Evolutionary conservation across 2,329 filamentous ascomycete genomes (phyloP), one percentile per base, ranked within the genome.

Genomic region (Penicillium sp.): DNA sequence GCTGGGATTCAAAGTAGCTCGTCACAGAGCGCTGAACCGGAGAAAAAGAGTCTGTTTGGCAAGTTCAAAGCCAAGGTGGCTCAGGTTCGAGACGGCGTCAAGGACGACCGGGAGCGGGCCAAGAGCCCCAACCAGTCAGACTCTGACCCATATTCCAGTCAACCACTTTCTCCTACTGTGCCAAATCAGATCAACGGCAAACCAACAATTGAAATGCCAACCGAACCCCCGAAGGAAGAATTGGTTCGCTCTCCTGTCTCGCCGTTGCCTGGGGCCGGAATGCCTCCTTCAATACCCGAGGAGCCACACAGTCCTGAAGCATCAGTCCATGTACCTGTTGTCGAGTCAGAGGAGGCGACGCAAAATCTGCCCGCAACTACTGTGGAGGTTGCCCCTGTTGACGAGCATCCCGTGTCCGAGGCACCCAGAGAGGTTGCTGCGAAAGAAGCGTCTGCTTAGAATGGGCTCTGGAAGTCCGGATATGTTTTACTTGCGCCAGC

Each of bases 51-150:
- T 1, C 77, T 84, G 2, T 81, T 87, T 58, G 82, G 80, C 6
- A 87, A 85, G 76, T 80, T 87, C 58, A 81, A 85, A 58, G 83
- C 81, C 57, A 87, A 86, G 70, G 77, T 87, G 51, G 78, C 75
- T 10, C 71, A 78, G 45, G 75, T 72, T 6, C 76, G 74, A 44
- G 76, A 83, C 28, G 83, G 85, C 41, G 79, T 81, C 28, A 79
- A 78, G 52, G 76, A 81, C 34, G 82, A 82, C 60, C 79, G 79
- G 58, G 78, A 76, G 47, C 71, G 77, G 21, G 75, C 79, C 15
- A 80, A 79, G 63, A 82, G 79, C 52, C 80, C 81, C 10, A 76
- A 74, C 6, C 58, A 64, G 29, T 64, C 64, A 4, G 72, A 74
- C 24, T 57, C 56, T n/a, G 74, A 74, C 15, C 64, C 66, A 16